Evolutionary conservation across 371 early-diverging fungal genomes (phyloP).

Genomic region (Mortierella sp.): DNA sequence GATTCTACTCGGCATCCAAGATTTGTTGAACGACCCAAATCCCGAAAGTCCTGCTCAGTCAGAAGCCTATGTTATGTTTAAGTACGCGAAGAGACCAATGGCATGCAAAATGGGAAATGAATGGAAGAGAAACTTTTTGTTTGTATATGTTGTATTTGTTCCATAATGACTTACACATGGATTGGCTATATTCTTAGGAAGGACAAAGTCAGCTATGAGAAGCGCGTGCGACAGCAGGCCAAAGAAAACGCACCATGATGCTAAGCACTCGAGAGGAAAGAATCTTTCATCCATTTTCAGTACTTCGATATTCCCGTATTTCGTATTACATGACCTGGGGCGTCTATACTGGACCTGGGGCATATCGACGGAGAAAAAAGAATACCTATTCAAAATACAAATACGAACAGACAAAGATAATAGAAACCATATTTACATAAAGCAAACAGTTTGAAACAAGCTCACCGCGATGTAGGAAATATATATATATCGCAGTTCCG

Average conservation of each 20-base stretch:
- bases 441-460: neutral
- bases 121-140: too few relatives aligned
- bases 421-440: neutral
- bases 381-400: neutral
- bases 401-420: neutral
- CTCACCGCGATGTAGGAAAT: neutral
- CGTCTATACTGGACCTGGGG: neutral
- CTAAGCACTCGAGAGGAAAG: neutral
- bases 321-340: neutral
- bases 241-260: conserved; percentile 58
- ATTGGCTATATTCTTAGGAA: conserved; percentile 56
- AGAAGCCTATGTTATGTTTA: conserved; percentile 92
- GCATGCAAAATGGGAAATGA: neutral
- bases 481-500: neutral
- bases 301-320: neutral
- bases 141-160: neutral
- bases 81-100: conserved; percentile 59
- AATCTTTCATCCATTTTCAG: neutral
- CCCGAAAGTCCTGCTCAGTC: conserved; percentile 95
- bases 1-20: conserved; percentile 93
- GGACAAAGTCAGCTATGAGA: conserved; percentile 79
- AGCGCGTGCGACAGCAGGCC: conserved; percentile 84
- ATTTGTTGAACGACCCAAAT: conserved; percentile 97
- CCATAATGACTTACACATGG: neutral
- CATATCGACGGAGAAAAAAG: neutral